These are phyloP conservation scores for Schizophyllum amplum DNA, from an alignment of 1,284 basidiomycete species.

Conservation along the genomic window DNA sequence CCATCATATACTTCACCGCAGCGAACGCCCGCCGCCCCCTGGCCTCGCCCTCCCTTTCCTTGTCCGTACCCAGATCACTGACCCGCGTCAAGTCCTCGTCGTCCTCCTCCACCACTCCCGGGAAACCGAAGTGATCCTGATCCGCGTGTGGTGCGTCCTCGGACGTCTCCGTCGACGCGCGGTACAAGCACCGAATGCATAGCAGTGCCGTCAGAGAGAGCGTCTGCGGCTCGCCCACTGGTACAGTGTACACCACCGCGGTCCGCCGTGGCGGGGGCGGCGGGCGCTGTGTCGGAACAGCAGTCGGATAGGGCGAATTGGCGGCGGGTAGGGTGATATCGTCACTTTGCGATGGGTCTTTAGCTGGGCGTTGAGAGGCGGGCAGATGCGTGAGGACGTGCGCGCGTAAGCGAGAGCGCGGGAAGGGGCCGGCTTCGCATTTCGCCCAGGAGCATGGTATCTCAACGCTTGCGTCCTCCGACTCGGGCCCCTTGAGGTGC, in stretches of 20 bases:
- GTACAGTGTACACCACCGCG: slow-evolving; percentile 45
- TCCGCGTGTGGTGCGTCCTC: slow-evolving; percentile 68
- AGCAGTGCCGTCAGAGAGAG: slow-evolving; percentile 68
- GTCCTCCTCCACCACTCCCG: slow-evolving; percentile 60
- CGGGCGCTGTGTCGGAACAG: slow-evolving; percentile 51
- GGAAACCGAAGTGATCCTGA: slow-evolving; percentile 77
- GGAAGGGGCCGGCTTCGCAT: slow-evolving; percentile 39
- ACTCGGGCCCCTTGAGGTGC: slow-evolving; percentile 31
- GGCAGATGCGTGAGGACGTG: slow-evolving; percentile 73
- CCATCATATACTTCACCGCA: slow-evolving; percentile 50
- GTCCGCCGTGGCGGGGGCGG: slow-evolving; percentile 57
- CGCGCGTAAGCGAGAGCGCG: slow-evolving; percentile 43
- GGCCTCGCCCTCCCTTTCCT: slow-evolving; percentile 56
- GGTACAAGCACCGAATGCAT: slow-evolving; percentile 67
- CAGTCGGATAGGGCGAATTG: slow-evolving; percentile 43
- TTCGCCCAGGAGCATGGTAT: slow-evolving; percentile 58
- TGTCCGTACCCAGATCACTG: slow-evolving; percentile 26
- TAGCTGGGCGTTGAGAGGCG: slow-evolving; percentile 38
- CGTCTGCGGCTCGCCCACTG: slow-evolving; percentile 58
- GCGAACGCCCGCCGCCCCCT: slow-evolving; percentile 64
- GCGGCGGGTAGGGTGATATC: slow-evolving; percentile 53
- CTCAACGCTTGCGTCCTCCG: slow-evolving; percentile 31
- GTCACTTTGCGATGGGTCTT: slow-evolving; percentile 60
- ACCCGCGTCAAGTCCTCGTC: slow-evolving; percentile 41
- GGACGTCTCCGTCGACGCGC: slow-evolving; percentile 59